Base-by-base conservation (phyloP, 2,329 filamentous ascomycete species). In the Neonectria coccinea region DNA sequence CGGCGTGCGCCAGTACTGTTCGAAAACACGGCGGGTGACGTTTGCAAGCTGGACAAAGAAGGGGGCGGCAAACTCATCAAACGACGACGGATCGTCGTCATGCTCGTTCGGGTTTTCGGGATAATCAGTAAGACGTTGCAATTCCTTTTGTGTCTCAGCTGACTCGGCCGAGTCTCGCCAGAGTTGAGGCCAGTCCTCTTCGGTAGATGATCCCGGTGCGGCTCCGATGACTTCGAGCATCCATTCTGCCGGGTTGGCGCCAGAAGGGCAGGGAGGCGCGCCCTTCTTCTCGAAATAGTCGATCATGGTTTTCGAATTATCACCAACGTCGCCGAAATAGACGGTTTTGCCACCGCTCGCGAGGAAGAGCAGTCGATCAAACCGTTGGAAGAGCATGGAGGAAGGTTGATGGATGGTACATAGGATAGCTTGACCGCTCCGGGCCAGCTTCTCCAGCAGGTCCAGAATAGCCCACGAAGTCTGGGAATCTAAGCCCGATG, bases 191-290 rank as follows among this genome's bases (percentile, higher is more conserved):
- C 77, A 79, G 60, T 85, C 80, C 1, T 76, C 66, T 5, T 79
- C 73, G 0, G 76, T 76, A 5, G 77, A 88, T 14, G 83, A 82
- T 14, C 84, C 81, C 33, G 86, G 83, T 62, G 88, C 84, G 16
- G 73, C 77, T 0, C 75, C 74, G 33, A 78, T 77, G 42, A 79
- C 78, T 42, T 81, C 74, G 5, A 92, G 81, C 87, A 92, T 91
- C 81, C 86, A 91, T 75, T 92, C 89, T 0, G 89, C 89, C 1
- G 89, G 89, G 67, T 91, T 91, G 16, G 86, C 87, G 2, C 84
- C 84, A 2, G 79, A 66, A 1, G 81, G 79, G 50, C 87, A 88
- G 31, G 81, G 77, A 0, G 82, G 79, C 1, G 84, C 87, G 16
- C 89, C 90, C 64, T 91, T 87, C 11, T 78, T 75, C 68, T 88